Evolutionary conservation across 1,284 basidiomycete genomes (phyloP), one percentile per base, ranked within the genome.

Genomic region (Rhizoctonia solani): DNA sequence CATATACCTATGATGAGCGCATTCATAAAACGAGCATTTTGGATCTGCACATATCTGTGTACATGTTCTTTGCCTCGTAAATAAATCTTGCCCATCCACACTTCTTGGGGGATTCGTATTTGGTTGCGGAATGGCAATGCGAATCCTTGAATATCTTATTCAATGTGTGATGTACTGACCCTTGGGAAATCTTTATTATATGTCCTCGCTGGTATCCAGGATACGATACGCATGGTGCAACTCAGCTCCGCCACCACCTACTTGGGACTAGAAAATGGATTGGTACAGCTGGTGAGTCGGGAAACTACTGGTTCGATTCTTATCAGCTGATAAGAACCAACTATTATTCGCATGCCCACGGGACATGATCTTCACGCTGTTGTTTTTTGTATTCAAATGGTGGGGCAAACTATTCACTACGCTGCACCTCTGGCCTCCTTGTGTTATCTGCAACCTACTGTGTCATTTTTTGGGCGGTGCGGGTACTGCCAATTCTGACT

Each of bases 211-310:
- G 41, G 41, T 21, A 16, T 19, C 4, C 68, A 89, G 93, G 91
- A 0, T 94, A 85, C 72, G 93, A 95, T 74, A 72, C 75, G 16
- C 81, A 87, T 69, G 93, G 93, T 4, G 83, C 83, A 16, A 69
- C 76, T 30, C 79, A 92, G 54, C 77, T 95, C 6, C 80, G 82
- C 32, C 75, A 77, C 47, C 80, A 81, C 41, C 77, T 95, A 3
- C 76, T 87, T 4, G 85, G 82, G 1, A 88, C 87, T 1, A 79
- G 74, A 3, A 90, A 89, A 74, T 91, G 86, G 87, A 88, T 95
- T 44, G 93, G 93, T 11, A 90, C 90, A 1, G 82, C 83, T 72
- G 90, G 90, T 89, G 71, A 54, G 73, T 70, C 14, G n/a, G 30
- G 9, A 9, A n/a, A 19, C 27, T 21, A 46, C 37, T 46, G 9